phyloP scores from a whole-genome alignment of 2,329 filamentous ascomycete genomes.

The Aspergillus udagawae region DNA sequence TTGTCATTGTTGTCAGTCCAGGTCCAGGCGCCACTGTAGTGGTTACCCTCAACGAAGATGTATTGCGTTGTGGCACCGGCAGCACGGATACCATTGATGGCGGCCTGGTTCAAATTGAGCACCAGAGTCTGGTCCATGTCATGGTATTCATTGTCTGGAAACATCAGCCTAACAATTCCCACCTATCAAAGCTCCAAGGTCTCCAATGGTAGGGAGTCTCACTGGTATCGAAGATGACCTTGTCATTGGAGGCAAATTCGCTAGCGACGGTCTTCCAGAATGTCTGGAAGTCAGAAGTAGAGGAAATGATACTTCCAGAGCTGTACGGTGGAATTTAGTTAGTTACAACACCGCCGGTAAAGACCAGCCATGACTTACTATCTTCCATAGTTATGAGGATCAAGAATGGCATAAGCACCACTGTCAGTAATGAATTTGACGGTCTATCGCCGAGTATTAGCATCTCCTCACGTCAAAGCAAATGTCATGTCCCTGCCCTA shows the following conservation, averaged over 20 bases:
- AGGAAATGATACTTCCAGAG: slow-evolving; percentile 26
- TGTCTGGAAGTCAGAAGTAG: slow-evolving; percentile 49
- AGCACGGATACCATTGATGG: slow-evolving; percentile 58
- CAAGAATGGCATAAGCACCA: slow-evolving; percentile 52
- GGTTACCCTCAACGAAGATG: slow-evolving; percentile 57
- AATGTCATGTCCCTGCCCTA: slow-evolving; percentile 1
- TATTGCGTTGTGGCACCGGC: slow-evolving; percentile 55
- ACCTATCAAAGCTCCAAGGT: background rate
- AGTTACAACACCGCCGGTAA: background rate
- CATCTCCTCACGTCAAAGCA: background rate
- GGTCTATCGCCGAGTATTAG: slow-evolving; percentile 14
- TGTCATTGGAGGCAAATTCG: slow-evolving; percentile 51
- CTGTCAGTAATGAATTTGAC: slow-evolving; percentile 39
- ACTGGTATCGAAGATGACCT: slow-evolving; percentile 61
- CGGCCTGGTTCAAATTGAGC: slow-evolving; percentile 59
- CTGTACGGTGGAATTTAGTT: background rate
- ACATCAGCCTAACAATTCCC: background rate
- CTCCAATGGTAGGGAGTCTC: background rate
- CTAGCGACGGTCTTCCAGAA: slow-evolving; percentile 57
- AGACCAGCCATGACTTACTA: slow-evolving; percentile 18
- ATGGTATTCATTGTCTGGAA: slow-evolving; percentile 59
- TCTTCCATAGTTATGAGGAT: slow-evolving; percentile 60
- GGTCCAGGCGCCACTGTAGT: slow-evolving; percentile 45
- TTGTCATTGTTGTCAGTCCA: slow-evolving; percentile 45
- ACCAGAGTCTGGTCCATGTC: slow-evolving; percentile 59